These are phyloP conservation scores for Tulasnella sp. DNA, from an alignment of 768 basidiomycete species.

Conservation along the genomic window DNA sequence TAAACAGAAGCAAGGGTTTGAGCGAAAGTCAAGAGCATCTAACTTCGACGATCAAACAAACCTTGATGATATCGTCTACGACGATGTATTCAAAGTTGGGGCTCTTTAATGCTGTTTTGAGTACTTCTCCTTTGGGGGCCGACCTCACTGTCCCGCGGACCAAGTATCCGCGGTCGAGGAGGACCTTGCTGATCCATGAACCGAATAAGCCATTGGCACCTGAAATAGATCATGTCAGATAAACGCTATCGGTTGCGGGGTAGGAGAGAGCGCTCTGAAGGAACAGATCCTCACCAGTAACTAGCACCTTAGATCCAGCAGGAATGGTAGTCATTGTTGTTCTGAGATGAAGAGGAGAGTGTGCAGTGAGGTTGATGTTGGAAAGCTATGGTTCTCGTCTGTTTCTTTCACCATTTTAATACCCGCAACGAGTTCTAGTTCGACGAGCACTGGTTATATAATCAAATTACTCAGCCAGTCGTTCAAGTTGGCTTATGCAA, in stretches of 20 bases:
- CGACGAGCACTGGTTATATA: too few species aligned
- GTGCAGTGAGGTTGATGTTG: not conserved
- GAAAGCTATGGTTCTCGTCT: not conserved
- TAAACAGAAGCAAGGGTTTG: conserved; percentile 7
- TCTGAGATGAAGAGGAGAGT: not conserved
- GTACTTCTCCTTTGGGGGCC: conserved; percentile 30
- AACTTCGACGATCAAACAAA: conserved; percentile 37
- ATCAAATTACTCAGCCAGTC: not conserved
- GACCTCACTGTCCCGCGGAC: conserved; percentile 32
- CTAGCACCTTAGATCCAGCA: not conserved
- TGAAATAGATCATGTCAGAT: not conserved
- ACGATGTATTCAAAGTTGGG: conserved; percentile 35
- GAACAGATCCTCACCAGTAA: not conserved
- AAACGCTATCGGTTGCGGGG: not conserved
- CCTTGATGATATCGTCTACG: conserved; percentile 37
- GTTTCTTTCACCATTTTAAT: not conserved
- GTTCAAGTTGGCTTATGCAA: not conserved
- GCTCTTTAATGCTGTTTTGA: not conserved
- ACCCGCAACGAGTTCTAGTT: too few species aligned
- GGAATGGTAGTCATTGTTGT: not conserved
- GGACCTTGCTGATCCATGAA: conserved; percentile 31
- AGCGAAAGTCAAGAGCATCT: not conserved
- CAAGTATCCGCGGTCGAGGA: conserved; percentile 31
- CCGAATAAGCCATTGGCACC: conserved; percentile 32
- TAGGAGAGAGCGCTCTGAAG: not conserved